A percentile compares a stretch with the other conserved stretches of the same genome.
These are phyloP conservation scores for Sisymbrium irio DNA, from an alignment of 345 rosid genomes.

Conservation along the genomic window DNA sequence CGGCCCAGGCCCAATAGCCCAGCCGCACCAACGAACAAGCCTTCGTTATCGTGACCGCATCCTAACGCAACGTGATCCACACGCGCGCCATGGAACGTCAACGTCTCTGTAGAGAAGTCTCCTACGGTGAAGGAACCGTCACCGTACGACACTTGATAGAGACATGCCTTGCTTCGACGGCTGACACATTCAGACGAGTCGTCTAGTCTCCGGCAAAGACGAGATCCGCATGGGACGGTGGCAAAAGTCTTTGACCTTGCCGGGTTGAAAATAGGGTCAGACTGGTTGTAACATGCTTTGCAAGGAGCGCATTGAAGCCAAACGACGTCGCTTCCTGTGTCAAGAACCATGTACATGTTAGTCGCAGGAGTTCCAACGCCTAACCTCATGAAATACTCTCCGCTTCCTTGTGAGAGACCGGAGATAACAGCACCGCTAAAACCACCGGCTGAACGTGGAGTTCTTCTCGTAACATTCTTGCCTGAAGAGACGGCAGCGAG, in stretches of 20 bases:
- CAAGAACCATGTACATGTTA: slow-evolving; percentile 73
- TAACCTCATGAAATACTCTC: slow-evolving; percentile 91
- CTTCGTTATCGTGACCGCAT: slow-evolving; percentile 93
- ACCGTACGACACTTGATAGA: slow-evolving; percentile 83
- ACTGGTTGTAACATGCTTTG: slow-evolving; percentile 71
- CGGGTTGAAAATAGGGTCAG: slow-evolving; percentile 83
- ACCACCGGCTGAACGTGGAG: slow-evolving; percentile 39
- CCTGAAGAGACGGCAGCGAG: slow-evolving; percentile 38
- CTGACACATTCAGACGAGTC: slow-evolving; percentile 45
- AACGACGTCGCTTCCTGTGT: slow-evolving; percentile 93
- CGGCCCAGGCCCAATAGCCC: slow-evolving; percentile 91
- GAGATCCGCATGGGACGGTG: slow-evolving; percentile 55
- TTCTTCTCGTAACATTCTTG: background rate
- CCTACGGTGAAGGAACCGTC: slow-evolving; percentile 89
- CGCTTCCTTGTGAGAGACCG: slow-evolving; percentile 88
- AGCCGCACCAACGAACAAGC: slow-evolving; percentile 86
- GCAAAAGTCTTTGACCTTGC: slow-evolving; percentile 57
- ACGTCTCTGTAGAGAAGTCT: slow-evolving; percentile 76
- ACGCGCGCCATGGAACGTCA: slow-evolving; percentile 59
- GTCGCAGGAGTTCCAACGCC: slow-evolving; percentile 86
- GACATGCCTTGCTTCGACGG: slow-evolving; percentile 45
- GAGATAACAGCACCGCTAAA: slow-evolving; percentile 72
- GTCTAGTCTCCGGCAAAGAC: slow-evolving; percentile 56
- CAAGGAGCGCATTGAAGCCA: slow-evolving; percentile 97
- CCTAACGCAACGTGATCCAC: slow-evolving; percentile 77